These are phyloP conservation scores for Pseudopediastrum boryanum DNA, from an alignment of 139 green algal genomes.

Conservation along the genomic window DNA sequence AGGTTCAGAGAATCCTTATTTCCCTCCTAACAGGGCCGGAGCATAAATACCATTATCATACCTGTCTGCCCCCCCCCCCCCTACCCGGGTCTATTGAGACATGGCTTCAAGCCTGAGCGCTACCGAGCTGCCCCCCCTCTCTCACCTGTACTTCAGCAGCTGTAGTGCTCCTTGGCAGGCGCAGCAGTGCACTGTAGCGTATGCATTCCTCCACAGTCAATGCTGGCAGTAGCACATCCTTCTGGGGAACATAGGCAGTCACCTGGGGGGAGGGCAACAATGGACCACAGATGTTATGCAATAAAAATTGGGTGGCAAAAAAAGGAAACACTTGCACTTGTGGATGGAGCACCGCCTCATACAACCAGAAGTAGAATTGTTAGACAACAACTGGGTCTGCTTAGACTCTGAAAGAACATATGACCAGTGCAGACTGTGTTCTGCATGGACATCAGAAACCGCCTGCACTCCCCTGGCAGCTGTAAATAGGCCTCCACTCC, in stretches of 20 bases:
- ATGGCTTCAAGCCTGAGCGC: not conserved
- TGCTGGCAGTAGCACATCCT: conserved; percentile 67
- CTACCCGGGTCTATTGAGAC: not conserved
- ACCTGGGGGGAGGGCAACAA: too few relatives aligned
- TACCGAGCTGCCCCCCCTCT: not conserved
- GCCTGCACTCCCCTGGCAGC: too few relatives aligned
- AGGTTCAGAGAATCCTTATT: not conserved
- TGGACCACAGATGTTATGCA: too few relatives aligned
- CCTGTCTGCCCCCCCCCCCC: not conserved
- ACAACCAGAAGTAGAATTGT: too few relatives aligned
- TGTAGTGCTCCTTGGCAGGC: conserved; percentile 34
- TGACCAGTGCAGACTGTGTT: too few relatives aligned
- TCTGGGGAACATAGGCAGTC: conserved; percentile 76
- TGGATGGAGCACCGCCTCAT: too few relatives aligned
- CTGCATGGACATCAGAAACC: too few relatives aligned
- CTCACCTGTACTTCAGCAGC: conserved; percentile 12
- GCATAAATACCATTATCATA: not conserved
- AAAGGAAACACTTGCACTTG: too few relatives aligned
- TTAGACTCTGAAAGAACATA: too few relatives aligned
- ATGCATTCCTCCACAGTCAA: conserved; percentile 81
- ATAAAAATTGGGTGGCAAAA: too few relatives aligned
- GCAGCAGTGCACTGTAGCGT: conserved; percentile 59
- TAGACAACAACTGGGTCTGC: too few relatives aligned
- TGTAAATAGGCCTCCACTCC: too few relatives aligned
- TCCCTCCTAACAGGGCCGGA: not conserved